Evolutionary conservation across 2,329 filamentous ascomycete genomes (phyloP), one percentile per base, ranked within the genome.

Genomic region (Xylariaceae sp.): DNA sequence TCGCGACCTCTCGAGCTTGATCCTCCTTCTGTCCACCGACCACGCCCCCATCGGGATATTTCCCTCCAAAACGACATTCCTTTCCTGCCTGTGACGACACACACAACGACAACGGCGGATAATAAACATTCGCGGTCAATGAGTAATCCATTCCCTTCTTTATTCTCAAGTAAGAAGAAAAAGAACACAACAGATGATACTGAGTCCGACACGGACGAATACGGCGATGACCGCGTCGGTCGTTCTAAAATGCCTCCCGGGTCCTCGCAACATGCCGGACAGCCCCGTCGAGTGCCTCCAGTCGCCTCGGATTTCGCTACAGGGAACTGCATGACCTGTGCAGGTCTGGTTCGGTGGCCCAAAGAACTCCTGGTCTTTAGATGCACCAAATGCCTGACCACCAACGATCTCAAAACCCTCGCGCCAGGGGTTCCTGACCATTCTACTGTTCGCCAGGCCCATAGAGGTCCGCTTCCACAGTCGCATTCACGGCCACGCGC

Each of bases 281-380:
- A 59, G 55, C 42, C 50, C 64, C 35, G 65, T 64, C 33, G 58
- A 53, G 43, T 45, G 37, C 49, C 49, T 21, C 53, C 54, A 36
- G 60, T 58, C 6, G 60, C 59, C 16, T 44, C 42, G 21, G 80
- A 88, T 55, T 79, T 85, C 58, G 72, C 75, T 22, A 83, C 80
- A 23, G 86, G 88, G 19, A 83, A 80, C 56, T 95, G 90, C 64
- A 90, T 92, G 79, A 91, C 89, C 25, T 95, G 90, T 65, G 86
- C 85, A 57, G 86, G 85, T 44, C 79, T 83, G 45, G 84, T 94
- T 53, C 78, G 85, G 45, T 95, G 89, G 84, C 88, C 88, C 2
- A 79, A 76, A 50, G 79, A 84, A 42, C 68, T 90, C 50, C 78
- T 78, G 27, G 79, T 85, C 29, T 95, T 93, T 65, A 79, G 88